These are phyloP conservation scores for Heritiera fomes DNA, from an alignment of 345 rosid species.

Conservation along the genomic window DNA sequence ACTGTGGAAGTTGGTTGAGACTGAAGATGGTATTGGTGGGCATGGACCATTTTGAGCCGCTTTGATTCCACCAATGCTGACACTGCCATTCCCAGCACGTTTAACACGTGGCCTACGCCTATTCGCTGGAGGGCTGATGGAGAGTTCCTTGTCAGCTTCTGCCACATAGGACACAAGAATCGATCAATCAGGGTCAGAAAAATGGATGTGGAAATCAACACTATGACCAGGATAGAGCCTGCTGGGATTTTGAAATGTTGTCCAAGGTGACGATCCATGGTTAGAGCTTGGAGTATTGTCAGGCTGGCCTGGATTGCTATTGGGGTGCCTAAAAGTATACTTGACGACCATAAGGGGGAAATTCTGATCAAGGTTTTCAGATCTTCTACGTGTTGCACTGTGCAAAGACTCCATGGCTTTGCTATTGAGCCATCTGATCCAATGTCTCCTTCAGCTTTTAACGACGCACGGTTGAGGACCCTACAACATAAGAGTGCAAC, in stretches of 20 bases:
- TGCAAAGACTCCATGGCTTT: conserved; percentile 49
- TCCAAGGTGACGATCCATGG: conserved; percentile 45
- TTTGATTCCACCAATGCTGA: conserved; percentile 39
- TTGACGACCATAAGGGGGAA: conserved; percentile 43
- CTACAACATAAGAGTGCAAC: conserved; percentile 22
- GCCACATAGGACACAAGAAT: conserved; percentile 30
- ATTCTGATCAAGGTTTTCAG: conserved; percentile 41
- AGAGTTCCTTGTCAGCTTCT: conserved; percentile 12
- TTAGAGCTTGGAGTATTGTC: conserved; percentile 45
- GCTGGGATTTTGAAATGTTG: conserved; percentile 48
- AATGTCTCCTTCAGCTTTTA: conserved; percentile 41
- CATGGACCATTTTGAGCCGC: conserved; percentile 31
- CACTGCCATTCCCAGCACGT: conserved; percentile 20
- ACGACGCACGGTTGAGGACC: conserved; percentile 46
- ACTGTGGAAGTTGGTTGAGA: neutral
- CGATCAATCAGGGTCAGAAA: conserved; percentile 34
- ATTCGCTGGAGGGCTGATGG: conserved; percentile 35
- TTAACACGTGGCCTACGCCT: conserved; percentile 43
- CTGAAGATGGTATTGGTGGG: neutral
- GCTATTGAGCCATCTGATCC: conserved; percentile 33
- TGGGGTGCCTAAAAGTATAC: conserved; percentile 34
- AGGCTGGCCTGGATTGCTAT: conserved; percentile 37
- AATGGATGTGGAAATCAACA: conserved; percentile 20
- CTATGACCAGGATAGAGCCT: conserved; percentile 34
- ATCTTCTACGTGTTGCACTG: conserved; percentile 53